Evolutionary conservation across 2,329 filamentous ascomycete species (phyloP).

Genomic region (Cordyceps pruinosa): DNA sequence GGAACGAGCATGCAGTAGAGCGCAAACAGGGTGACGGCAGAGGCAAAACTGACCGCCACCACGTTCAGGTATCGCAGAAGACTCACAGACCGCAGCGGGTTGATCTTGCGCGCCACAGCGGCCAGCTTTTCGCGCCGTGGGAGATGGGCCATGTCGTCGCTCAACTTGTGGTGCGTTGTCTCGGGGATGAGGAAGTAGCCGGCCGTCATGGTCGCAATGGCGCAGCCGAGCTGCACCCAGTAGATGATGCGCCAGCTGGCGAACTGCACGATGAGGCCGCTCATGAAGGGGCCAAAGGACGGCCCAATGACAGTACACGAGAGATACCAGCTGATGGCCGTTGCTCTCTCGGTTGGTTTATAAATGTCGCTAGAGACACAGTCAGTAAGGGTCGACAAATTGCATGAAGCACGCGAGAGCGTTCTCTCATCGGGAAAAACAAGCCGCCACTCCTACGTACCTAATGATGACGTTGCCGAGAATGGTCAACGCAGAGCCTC

Average conservation of each 20-base stretch:
- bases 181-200: conserved; percentile 64
- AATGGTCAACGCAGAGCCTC: conserved; percentile 67
- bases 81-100: conserved; percentile 56
- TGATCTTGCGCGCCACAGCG: conserved; percentile 56
- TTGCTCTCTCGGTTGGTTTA: conserved; percentile 60
- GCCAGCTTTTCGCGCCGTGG: conserved; percentile 39
- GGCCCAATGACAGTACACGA: conserved; percentile 66
- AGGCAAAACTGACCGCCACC: conserved; percentile 50
- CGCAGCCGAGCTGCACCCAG: conserved; percentile 67
- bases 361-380: conserved; percentile 46
- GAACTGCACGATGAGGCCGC: conserved; percentile 72
- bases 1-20: conserved; percentile 57
- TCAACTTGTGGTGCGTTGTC: conserved; percentile 60
- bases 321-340: conserved; percentile 67
- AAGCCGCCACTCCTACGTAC: conserved; percentile 20
- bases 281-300: conserved; percentile 61
- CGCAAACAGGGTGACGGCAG: conserved; percentile 64
- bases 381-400: conserved; percentile 11
- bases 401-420: background rate
- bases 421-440: conserved; percentile 24
- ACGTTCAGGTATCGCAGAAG: conserved; percentile 66
- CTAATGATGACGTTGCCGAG: conserved; percentile 65
- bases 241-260: conserved; percentile 68
- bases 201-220: conserved; percentile 50
- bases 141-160: conserved; percentile 53